A percentile compares a stretch with the other conserved stretches of the same genome.
phyloP scores from a whole-genome alignment of 2,329 filamentous ascomycete genomes.

The Pseudogymnoascus sp. region DNA sequence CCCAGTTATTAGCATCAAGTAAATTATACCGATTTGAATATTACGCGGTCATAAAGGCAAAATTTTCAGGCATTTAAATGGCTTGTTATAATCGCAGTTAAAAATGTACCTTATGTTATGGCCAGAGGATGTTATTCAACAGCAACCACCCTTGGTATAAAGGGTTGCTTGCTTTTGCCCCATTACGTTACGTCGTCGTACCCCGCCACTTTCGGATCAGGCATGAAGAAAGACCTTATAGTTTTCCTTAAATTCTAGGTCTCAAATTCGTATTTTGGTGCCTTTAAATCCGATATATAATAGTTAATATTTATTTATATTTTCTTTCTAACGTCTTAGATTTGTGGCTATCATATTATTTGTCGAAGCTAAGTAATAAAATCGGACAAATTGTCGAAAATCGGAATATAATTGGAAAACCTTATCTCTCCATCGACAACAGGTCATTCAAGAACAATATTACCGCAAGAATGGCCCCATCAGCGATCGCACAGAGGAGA shows the following conservation, averaged over 20 bases:
- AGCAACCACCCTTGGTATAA: too few relatives aligned
- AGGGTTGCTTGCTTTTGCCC: neutral
- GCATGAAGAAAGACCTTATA: neutral
- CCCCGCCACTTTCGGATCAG: neutral
- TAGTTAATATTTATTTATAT: neutral
- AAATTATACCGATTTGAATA: neutral
- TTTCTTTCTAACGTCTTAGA: neutral
- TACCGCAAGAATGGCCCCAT: conserved; percentile 41
- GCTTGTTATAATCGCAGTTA: neutral
- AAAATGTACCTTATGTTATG: neutral
- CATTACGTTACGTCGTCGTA: neutral
- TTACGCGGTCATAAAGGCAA: neutral
- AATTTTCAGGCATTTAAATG: neutral
- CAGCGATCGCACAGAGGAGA: conserved; percentile 57
- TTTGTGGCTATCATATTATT: neutral
- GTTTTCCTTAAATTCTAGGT: neutral
- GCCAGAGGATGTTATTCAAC: neutral
- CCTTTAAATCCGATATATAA: too few relatives aligned
- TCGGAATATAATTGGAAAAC: neutral
- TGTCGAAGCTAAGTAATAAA: neutral
- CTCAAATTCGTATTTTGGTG: neutral
- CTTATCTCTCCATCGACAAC: neutral
- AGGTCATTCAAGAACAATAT: neutral
- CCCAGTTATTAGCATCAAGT: neutral
- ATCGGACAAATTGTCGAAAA: neutral